Evolutionary conservation across 1,139 yeast species (phyloP), one percentile per base, ranked within the genome.

Genomic region (Chernovozyma sophiae-reginae): DNA sequence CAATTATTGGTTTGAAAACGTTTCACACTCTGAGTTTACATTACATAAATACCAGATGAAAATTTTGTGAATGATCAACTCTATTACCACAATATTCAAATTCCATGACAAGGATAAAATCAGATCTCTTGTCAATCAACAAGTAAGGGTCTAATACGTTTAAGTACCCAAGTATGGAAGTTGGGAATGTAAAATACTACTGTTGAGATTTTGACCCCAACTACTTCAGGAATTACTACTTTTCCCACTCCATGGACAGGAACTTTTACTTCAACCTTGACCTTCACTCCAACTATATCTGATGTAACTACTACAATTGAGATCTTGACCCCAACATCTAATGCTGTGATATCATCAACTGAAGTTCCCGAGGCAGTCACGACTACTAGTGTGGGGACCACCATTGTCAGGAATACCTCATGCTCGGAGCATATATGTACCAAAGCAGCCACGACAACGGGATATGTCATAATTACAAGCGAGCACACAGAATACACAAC

Each of bases 401-500:
- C 31, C 15, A 32, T 31, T 27, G 38, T 41, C 22, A 42, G 44
- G 10, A 32, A 40, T 6, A 31, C 40, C 16, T 36, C 39, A 18
- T 36, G 39, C 26, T 23, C 32, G 10, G 31, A 32, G 27, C 4
- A 29, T 23, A 36, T 30, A 25, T 36, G 38, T 36, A 27, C 39
- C 20, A 18, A 29, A 17, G 22, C 25, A 8, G 25, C 35, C 16
- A 31, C 41, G 8, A 25, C 38, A 15, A 30, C 39, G 15, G 26
- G 38, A 16, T 34, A 43, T 27, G 33, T 40, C 24, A 43, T 46
- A 22, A 36, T 39, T 11, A 32, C 42, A 5, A 34, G 20, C 11
- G 30, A 27, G 29, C 32, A 40, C n/a, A 56, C 63, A 11, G 47
- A 52, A 11, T 55, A 66, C 18, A 39, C 49, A 24, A 41, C 35